Base-by-base conservation (phyloP, 2,329 filamentous ascomycete genomes). In the Fusarium sambucinum region DNA sequence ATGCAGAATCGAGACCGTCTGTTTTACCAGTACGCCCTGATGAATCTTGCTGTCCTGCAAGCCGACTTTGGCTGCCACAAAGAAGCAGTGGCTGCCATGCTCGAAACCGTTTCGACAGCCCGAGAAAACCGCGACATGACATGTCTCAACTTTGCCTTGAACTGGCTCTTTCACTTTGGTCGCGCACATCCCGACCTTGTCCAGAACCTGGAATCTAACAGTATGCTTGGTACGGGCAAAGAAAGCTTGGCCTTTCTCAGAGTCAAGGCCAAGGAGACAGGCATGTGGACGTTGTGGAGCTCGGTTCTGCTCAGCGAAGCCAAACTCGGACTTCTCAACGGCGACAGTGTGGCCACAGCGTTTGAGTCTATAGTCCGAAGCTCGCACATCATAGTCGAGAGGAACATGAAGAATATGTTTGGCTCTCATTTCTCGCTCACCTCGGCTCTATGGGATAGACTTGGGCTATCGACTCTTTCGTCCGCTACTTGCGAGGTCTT, bases 161-260 rank as follows among this genome's bases (percentile, higher is more conserved):
- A 94, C 75, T 99, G 96, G 96, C 84, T 98, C 4, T 96, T 96
- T 74, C 93, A 97, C 75, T 96, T 97, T 72, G 92, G 91, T n/a
- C 92, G 93, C 74, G 89, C 92, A 1, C 94, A 95, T 72, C 92
- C 94, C 0, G 85, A 88, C 54, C 85, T 93, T n/a, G 88, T 94
- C 69, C 87, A 84, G 48, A 87, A 89, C 52, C 83, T 91, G 8
- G 90, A 90, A 65, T 89, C 90, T 38, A 89, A 87, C 72, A 92
- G 89, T 59, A 89, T 93, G 84, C 82, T 94, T 11, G 92, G 90
- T 0, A 90, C 89, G 33, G 92, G 94, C 54, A 91, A 91, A 69
- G 94, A 97, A 75, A 93, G 90, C 1, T 84, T 97, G 9, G 86
- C 89, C 0, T 97, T 96, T 73, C 85, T 98, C 38, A 93, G 95